phyloP scores from a whole-genome alignment of 805 yeast genomes.

The Metschnikowia hibisci region DNA sequence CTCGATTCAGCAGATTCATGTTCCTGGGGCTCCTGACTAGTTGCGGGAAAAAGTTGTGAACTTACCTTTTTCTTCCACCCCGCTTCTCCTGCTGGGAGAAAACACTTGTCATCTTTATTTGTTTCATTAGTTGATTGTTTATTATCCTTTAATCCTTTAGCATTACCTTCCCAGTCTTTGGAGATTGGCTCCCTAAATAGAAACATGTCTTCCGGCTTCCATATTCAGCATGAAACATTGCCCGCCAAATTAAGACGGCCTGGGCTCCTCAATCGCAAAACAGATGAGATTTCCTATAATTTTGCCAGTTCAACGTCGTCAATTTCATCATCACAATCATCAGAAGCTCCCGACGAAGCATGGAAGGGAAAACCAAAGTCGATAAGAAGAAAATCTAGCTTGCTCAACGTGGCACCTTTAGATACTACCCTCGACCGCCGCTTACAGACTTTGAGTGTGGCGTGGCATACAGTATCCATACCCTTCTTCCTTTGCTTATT shows the following conservation, averaged over 20 bases:
- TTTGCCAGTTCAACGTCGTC: slow-evolving; percentile 1
- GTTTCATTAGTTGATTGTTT: neutral
- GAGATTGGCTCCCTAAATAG: neutral
- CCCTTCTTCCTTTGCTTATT: slow-evolving; percentile 55
- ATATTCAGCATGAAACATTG: neutral
- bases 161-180: neutral
- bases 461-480: slow-evolving; percentile 71
- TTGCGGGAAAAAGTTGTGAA: neutral
- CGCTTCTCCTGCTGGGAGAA: slow-evolving; percentile 3
- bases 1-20: slow-evolving; percentile 2
- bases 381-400: slow-evolving; percentile 7
- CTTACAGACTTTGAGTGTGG: slow-evolving; percentile 61
- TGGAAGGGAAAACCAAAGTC: neutral
- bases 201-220: slow-evolving; percentile 1
- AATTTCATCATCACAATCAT: neutral
- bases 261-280: neutral
- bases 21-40: slow-evolving; percentile 2
- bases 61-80: neutral
- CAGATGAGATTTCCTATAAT: neutral
- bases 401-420: slow-evolving; percentile 49
- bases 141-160: neutral
- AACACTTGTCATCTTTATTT: neutral
- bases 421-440: slow-evolving; percentile 55
- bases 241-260: slow-evolving; percentile 3
- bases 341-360: neutral